These are phyloP conservation scores for Oryza longistaminata DNA, from an alignment of 176 grass and related monocot genomes.

Conservation along the genomic window DNA sequence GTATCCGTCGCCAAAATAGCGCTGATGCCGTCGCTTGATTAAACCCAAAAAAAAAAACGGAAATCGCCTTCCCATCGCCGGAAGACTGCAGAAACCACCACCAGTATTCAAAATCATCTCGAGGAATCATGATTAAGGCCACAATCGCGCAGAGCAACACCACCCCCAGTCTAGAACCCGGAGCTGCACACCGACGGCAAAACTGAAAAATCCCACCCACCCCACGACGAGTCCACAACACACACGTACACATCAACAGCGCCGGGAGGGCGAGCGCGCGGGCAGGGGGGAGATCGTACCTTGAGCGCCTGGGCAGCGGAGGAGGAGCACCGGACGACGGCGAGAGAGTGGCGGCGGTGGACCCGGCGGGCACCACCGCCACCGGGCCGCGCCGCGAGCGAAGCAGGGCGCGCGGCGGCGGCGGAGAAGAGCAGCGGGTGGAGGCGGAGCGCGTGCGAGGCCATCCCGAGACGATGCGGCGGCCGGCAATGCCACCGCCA, in stretches of 20 bases:
- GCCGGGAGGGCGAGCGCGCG: neutral
- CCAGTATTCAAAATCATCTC: neutral
- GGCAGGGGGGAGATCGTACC: constrained; percentile 14
- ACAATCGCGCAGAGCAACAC: neutral
- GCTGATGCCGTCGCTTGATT: neutral
- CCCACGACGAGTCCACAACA: neutral
- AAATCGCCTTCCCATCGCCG: neutral
- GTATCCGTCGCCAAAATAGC: neutral
- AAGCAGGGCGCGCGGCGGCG: neutral
- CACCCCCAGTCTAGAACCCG: neutral
- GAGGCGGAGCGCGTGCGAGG: constrained; percentile 34
- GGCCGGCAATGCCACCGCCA: constrained; percentile 4
- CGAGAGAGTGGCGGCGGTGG: neutral
- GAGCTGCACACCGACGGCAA: neutral
- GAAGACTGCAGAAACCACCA: neutral
- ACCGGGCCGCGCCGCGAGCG: neutral
- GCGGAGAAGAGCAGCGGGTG: constrained; percentile 37
- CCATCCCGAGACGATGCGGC: constrained; percentile 13
- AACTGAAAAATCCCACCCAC: neutral
- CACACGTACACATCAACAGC: neutral
- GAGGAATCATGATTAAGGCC: neutral
- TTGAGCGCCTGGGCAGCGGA: constrained; percentile 52
- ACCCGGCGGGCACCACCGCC: neutral
- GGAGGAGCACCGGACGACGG: constrained; percentile 48
- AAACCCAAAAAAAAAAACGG: neutral